These are phyloP conservation scores for Suillus ampliporus DNA, from an alignment of 768 basidiomycete species.

Conservation along the genomic window DNA sequence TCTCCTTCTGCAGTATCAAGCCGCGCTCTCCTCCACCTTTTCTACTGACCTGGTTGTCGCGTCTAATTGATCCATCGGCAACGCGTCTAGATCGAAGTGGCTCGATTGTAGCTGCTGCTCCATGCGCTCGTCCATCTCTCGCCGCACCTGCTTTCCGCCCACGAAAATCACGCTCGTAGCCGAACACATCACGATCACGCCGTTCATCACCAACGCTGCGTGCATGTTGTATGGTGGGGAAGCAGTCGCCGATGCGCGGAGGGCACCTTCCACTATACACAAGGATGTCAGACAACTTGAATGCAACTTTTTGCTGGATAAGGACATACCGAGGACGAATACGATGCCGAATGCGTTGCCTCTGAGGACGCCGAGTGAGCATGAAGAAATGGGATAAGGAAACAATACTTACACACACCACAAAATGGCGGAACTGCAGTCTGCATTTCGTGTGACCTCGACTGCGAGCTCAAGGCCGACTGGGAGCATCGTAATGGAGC, in stretches of 20 bases:
- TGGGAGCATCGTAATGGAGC: slow-evolving; percentile 73
- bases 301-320: background rate
- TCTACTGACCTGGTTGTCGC: background rate
- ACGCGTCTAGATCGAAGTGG: background rate
- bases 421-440: slow-evolving; percentile 74
- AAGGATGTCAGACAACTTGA: slow-evolving; percentile 1
- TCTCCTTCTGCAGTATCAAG: too few species aligned
- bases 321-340: slow-evolving; percentile 61
- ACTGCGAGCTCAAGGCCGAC: slow-evolving; percentile 78
- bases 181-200: slow-evolving; percentile 48
- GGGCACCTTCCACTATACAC: slow-evolving; percentile 61
- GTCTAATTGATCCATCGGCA: background rate
- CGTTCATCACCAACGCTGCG: slow-evolving; percentile 69
- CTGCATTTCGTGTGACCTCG: slow-evolving; percentile 80
- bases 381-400: background rate
- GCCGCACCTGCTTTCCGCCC: slow-evolving; percentile 65
- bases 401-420: slow-evolving; percentile 68
- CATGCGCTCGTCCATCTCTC: slow-evolving; percentile 65
- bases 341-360: slow-evolving; percentile 66
- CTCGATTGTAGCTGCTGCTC: slow-evolving; percentile 4
- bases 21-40: too few species aligned
- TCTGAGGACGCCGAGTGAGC: slow-evolving; percentile 38
- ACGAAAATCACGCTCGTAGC: slow-evolving; percentile 54
- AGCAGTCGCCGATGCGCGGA: slow-evolving; percentile 64
- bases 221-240: slow-evolving; percentile 78